Base-by-base conservation (phyloP, 164 flowering plant species). In the Nymphaea thermarum region DNA sequence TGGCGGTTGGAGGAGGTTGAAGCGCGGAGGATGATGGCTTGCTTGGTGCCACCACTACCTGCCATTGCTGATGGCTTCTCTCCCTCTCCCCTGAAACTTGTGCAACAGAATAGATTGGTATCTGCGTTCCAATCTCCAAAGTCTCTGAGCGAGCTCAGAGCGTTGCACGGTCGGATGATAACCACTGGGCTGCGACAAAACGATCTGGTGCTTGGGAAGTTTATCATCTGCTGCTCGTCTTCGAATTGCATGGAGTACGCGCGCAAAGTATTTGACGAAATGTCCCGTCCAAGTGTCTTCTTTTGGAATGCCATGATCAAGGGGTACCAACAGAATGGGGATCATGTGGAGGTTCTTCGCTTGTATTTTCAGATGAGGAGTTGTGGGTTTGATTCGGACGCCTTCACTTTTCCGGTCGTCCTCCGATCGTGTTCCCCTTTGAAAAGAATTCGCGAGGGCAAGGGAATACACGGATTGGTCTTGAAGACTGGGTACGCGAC, bases 261-360 rank as follows among this genome's bases (percentile, higher is more conserved):
- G 44, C 69, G 68, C 36, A 36, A 43, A 5, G 36, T 77, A 11
- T 77, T 77, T 42, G 69, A 75, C 55, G 42, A 4, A 17, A 72
- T 77, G 14, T 62, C 63, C 15, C 3, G 12, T 4, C 77, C 73
- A 45, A 75, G 70, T 6, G 68, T 59, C 65, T 77, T 77, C 74
- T 74, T 70, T 67, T 77, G 72, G 73, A 77, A 77, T 62, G 75
- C 77, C 67, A 74, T 77, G 80, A 72, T 75, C 55, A 77, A 75
- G 70, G 75, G 77, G n/a, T 75, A 72, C 74, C 75, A 74, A 2
- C 43, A 67, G 47, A 70, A 25, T 5, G 73, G 68, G 2, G 42
- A 64, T 12, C 73, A 72, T 18, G 3, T 62, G 0, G 70, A 74
- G 18, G 76, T 69, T 41, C n/a, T 77, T 3, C 57, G 41, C 6